These are phyloP conservation scores for Tetrapyrgos nigripes DNA, from an alignment of 1,284 basidiomycete species.

Conservation along the genomic window DNA sequence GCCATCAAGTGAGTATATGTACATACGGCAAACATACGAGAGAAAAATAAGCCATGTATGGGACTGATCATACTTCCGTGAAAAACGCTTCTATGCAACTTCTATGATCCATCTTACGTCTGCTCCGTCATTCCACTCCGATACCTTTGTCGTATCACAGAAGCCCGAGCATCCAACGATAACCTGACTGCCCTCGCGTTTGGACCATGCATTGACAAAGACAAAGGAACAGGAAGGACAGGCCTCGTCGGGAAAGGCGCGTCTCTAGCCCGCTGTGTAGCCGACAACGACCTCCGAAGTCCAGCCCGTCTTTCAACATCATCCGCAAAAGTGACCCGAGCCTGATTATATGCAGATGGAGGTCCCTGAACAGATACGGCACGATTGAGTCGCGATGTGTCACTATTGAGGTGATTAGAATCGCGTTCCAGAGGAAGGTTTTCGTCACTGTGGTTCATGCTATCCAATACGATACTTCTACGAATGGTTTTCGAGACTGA, in stretches of 20 bases:
- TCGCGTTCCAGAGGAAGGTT: neutral
- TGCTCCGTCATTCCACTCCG: neutral
- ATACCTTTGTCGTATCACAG: constrained; percentile 10
- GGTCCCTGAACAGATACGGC: constrained; percentile 1
- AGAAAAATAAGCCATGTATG: too few relatives aligned
- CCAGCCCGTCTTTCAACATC: neutral
- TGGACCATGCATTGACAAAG: constrained; percentile 5
- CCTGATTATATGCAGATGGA: neutral
- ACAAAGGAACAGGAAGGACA: constrained; percentile 12
- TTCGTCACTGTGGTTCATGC: neutral
- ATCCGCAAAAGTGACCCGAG: neutral
- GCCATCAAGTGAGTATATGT: too few relatives aligned
- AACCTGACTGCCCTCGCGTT: constrained; percentile 5
- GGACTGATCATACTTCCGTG: too few relatives aligned
- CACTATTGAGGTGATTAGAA: neutral
- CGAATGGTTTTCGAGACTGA: constrained; percentile 13
- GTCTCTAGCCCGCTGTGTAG: constrained; percentile 5
- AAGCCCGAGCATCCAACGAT: constrained; percentile 10
- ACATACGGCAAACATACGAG: too few relatives aligned
- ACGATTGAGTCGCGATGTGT: neutral
- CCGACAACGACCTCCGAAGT: neutral
- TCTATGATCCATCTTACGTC: too few relatives aligned
- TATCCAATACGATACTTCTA: constrained; percentile 8
- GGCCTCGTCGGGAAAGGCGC: constrained; percentile 14
- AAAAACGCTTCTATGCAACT: too few relatives aligned